A percentile compares a stretch with the other conserved stretches of the same genome.
Evolutionary conservation across 2,329 filamentous ascomycete species (phyloP).

Genomic region (Stachybotrys chlorohalonatus): DNA sequence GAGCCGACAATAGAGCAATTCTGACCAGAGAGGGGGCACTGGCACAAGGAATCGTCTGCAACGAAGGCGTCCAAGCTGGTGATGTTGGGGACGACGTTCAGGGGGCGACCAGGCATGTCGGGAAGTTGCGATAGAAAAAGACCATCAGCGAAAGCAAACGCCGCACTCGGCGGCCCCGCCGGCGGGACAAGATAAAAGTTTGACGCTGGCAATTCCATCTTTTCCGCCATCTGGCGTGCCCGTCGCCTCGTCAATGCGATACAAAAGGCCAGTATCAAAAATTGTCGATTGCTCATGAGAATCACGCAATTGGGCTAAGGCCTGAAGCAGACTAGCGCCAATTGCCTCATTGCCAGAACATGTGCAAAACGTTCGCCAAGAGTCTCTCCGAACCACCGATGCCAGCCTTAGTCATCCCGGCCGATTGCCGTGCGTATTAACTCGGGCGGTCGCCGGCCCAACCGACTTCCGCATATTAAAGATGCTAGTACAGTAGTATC

Average conservation of each 20-base stretch:
- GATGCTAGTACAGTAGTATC: too few species aligned
- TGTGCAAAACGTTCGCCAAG: neutral
- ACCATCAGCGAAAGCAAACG: neutral
- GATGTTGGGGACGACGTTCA: neutral
- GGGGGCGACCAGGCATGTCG: too few species aligned
- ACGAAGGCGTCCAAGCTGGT: neutral
- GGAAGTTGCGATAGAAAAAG: neutral
- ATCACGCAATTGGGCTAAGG: conserved; percentile 29
- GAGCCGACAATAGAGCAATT: too few species aligned
- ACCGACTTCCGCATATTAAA: conserved; percentile 5
- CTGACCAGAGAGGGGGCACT: too few species aligned
- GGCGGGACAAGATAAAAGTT: neutral
- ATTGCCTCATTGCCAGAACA: conserved; percentile 5
- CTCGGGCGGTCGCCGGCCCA: conserved; percentile 2
- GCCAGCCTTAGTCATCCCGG: neutral
- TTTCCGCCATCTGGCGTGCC: neutral
- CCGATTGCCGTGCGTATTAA: conserved; percentile 1
- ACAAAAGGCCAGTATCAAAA: conserved; percentile 4
- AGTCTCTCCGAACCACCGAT: neutral
- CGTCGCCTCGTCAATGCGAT: neutral
- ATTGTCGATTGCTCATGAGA: conserved; percentile 26
- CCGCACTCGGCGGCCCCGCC: neutral
- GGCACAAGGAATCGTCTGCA: too few species aligned
- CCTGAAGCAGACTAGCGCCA: conserved; percentile 20
- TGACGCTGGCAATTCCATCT: neutral